These are phyloP conservation scores for Dryas alaskensis DNA, from an alignment of 306 rosid species.

Conservation along the genomic window DNA sequence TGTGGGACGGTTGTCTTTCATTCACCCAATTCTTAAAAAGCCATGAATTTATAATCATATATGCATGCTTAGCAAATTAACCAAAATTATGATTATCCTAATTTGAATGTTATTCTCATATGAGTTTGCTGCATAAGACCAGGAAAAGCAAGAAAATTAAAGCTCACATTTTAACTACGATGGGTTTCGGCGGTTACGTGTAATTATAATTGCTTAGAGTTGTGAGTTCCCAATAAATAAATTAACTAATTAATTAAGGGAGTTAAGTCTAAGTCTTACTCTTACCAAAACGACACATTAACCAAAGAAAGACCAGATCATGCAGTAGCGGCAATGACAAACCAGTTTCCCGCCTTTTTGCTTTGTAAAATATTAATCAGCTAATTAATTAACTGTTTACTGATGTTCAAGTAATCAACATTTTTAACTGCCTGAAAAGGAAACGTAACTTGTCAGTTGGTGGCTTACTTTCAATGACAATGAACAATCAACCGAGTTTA, in stretches of 20 bases:
- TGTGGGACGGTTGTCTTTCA: too few species aligned
- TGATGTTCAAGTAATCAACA: too few species aligned
- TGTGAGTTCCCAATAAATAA: slow-evolving; percentile 7
- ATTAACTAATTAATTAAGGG: not conserved
- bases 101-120: not conserved
- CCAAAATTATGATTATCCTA: not conserved
- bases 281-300: slow-evolving; percentile 56
- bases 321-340: slow-evolving; percentile 20
- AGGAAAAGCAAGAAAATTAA: not conserved
- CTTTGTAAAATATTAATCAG: too few species aligned
- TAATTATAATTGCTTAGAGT: slow-evolving; percentile 29
- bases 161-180: not conserved
- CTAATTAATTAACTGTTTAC: too few species aligned
- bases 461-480: too few species aligned
- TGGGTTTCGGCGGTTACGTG: slow-evolving; percentile 17
- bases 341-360: not conserved
- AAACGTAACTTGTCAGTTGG: too few species aligned
- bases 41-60: not conserved
- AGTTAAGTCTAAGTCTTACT: slow-evolving; percentile 38
- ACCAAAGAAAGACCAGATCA: slow-evolving; percentile 24
- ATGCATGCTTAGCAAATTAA: not conserved
- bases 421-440: too few species aligned
- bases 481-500: too few species aligned
- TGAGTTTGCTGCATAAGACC: not conserved
- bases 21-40: too few species aligned